Evolutionary conservation across 352 stramenopile genomes (phyloP).

Genomic region (Globisporangium emineosum): DNA sequence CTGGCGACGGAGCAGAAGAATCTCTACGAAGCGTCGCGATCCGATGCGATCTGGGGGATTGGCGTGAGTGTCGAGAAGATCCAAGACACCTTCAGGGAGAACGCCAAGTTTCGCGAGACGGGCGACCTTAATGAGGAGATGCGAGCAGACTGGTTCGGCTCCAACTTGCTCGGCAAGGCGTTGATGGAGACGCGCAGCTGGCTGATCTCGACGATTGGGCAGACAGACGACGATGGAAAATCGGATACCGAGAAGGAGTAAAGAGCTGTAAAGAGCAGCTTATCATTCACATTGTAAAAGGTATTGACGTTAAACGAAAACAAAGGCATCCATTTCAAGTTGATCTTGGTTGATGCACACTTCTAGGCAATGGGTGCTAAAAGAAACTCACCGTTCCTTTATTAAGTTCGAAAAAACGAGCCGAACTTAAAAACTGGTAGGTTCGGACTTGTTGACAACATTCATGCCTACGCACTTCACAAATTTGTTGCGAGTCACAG

Average conservation of each 20-base stretch:
- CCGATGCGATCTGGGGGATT: slow-evolving; percentile 62
- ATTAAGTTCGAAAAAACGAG: no score
- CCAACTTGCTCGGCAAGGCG: slow-evolving; percentile 53
- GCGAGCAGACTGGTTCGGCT: slow-evolving; percentile 36
- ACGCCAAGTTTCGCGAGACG: slow-evolving; percentile 26
- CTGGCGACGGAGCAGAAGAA: slow-evolving; percentile 42
- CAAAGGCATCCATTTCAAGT: no score
- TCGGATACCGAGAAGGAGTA: background rate
- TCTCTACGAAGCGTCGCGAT: slow-evolving; percentile 51
- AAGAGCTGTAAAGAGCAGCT: background rate
- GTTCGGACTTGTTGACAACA: no score
- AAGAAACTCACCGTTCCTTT: no score
- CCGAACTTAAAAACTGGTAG: no score
- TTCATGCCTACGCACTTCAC: no score
- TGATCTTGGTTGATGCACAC: no score
- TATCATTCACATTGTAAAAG: background rate
- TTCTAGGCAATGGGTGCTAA: no score
- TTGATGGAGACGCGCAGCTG: slow-evolving; percentile 51
- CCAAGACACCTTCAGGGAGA: slow-evolving; percentile 35
- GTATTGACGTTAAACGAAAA: no score
- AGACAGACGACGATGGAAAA: background rate
- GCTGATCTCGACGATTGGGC: slow-evolving; percentile 23
- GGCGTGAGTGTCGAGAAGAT: slow-evolving; percentile 42
- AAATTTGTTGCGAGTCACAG: no score
- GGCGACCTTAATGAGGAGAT: slow-evolving; percentile 35